Conservation (phyloP, 208 protist genomes). For the Trypanosoma caninum region DNA sequence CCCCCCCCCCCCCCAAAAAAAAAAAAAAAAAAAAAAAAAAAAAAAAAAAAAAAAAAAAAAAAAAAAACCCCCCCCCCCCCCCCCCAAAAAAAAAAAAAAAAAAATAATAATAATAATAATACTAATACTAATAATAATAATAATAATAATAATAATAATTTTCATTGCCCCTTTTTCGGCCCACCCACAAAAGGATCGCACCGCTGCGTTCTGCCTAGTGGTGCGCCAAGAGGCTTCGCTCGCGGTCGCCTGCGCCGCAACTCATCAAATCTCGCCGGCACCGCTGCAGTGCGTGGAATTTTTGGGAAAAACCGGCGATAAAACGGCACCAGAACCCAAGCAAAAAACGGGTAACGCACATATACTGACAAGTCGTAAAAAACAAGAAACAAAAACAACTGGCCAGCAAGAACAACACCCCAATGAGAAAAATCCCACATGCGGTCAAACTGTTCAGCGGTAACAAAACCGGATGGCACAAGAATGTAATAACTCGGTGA, state of each 20-base stretch:
- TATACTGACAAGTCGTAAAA: constrained; percentile 82
- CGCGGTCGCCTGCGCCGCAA: constrained; percentile 30
- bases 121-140: background rate
- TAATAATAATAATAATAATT: background rate
- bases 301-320: constrained; percentile 58
- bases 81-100: background rate
- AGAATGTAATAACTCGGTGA: constrained; percentile 75
- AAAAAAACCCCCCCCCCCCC: no score
- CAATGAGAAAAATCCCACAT: constrained; percentile 75
- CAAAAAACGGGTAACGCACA: constrained; percentile 72
- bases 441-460: constrained; percentile 50
- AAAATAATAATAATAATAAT: background rate
- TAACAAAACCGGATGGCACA: constrained; percentile 53
- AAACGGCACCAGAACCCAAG: constrained; percentile 52
- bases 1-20: background rate
- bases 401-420: constrained; percentile 50
- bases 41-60: no score
- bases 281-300: no score
- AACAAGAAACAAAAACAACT: constrained; percentile 54
- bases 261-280: constrained; percentile 44
- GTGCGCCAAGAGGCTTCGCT: constrained; percentile 49
- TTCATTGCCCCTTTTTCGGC: background rate
- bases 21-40: constrained; percentile 21
- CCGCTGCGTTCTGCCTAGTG: constrained; percentile 35
- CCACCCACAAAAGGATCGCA: constrained; percentile 25